Conservation (phyloP, 75 land plant species). For the Cryptomeria japonica region DNA sequence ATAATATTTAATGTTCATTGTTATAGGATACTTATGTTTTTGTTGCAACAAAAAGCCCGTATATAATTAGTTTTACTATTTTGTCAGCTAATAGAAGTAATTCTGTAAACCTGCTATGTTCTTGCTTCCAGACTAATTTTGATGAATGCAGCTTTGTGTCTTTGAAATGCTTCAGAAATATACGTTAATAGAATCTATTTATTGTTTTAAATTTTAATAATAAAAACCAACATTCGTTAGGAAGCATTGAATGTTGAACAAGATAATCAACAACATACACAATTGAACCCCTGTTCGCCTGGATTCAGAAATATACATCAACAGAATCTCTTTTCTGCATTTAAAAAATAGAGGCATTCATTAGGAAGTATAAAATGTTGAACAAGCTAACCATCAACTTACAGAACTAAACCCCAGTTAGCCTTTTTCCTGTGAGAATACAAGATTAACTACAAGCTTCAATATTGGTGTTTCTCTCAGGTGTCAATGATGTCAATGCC, state of each 20-base stretch:
- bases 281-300: neutral
- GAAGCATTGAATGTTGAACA: neutral
- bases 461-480: neutral
- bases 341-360: neutral
- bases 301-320: no score
- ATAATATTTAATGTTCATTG: no score
- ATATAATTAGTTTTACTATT: neutral
- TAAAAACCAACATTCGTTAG: neutral
- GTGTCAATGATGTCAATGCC: neutral
- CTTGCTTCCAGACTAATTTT: neutral
- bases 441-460: neutral
- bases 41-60: no score
- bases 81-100: neutral
- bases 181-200: neutral
- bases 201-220: neutral
- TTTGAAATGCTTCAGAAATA: neutral
- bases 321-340: no score
- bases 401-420: neutral
- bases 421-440: neutral
- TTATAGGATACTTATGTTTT: no score
- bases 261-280: neutral
- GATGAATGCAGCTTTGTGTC: neutral
- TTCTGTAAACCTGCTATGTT: neutral
- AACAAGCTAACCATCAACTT: neutral
- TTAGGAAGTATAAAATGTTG: neutral